Evolutionary conservation across 1,284 basidiomycete genomes (phyloP).

Genomic region (Moesziomyces sp.): DNA sequence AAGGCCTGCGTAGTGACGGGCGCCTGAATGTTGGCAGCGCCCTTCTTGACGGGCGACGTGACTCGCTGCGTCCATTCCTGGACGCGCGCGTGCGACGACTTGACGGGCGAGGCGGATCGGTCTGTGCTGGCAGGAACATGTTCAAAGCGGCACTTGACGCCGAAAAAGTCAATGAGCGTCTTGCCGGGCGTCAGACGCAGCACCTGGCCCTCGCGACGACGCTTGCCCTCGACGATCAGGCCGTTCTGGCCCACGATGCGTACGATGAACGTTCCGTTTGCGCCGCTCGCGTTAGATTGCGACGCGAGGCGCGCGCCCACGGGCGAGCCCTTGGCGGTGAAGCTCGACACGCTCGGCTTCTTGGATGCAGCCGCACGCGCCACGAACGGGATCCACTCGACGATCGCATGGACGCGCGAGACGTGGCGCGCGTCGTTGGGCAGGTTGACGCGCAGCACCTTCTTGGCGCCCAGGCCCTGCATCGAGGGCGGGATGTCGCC

Average conservation of each 20-base stretch:
- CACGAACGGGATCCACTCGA: conserved; percentile 65
- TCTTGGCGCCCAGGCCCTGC: conserved; percentile 49
- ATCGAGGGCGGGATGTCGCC: conserved; percentile 31
- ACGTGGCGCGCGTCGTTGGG: conserved; percentile 61
- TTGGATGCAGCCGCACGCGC: conserved; percentile 11
- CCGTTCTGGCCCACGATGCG: conserved; percentile 65
- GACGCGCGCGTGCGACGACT: conserved; percentile 20
- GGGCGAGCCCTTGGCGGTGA: conserved; percentile 31
- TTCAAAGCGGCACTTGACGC: conserved; percentile 49
- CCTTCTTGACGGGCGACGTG: conserved; percentile 44
- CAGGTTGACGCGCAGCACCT: conserved; percentile 49
- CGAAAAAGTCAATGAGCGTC: conserved; percentile 60
- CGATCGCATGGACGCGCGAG: conserved; percentile 61
- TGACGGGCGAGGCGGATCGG: conserved; percentile 20
- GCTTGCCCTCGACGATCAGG: conserved; percentile 61
- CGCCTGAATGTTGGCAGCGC: not conserved
- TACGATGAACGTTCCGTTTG: conserved; percentile 57
- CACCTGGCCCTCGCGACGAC: conserved; percentile 58
- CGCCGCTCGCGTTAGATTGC: conserved; percentile 6
- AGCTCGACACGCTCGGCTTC: conserved; percentile 21
- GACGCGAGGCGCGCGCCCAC: conserved; percentile 12
- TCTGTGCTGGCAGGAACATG: conserved; percentile 26
- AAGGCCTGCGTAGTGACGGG: not conserved
- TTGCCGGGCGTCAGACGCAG: conserved; percentile 53
- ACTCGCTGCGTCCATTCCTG: conserved; percentile 25